Evolutionary conservation across 306 rosid species (phyloP), one percentile per base, ranked within the genome.

Genomic region (Abrus pulchellus): DNA sequence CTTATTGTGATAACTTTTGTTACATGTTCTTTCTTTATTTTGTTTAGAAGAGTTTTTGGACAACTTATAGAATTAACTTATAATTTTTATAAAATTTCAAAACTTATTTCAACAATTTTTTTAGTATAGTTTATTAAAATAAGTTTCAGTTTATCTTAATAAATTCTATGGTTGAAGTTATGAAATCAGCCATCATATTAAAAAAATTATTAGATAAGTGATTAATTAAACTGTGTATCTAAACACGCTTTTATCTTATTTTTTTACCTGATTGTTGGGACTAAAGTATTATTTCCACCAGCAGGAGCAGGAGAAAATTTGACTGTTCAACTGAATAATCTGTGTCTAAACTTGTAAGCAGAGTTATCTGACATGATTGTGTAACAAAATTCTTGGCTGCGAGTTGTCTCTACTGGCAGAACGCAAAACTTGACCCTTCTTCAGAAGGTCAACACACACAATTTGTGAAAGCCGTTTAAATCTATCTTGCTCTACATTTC

Each of bases 261-360:
- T 72, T 72, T 71, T 29, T 29, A 36, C 66, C 20, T 71, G 45
- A 38, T 36, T 41, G 36, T 32, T 36, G 13, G 10, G 30, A 43
- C 40, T 44, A 9, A 3, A 1, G 50, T 9, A 12, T 53, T 41
- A 6, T 69, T 12, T 0, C 14, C 9, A 2, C 34, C 11, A 9
- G 60, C 69, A 79, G 64, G 72, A 11, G 32, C 56, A 11, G 9
- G 44, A 7, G 54, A 47, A 69, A 28, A 41, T 43, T 38, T 13
- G 59, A 44, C 28, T 66, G 33, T 44, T 50, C 53, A 20, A 76
- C 14, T 36, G 53, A 76, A 54, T 49, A 59, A 28, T 44, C 69
- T 59, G 40, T 45, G 29, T 20, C 20, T 20, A 20, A 20, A 20
- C 20, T 20, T 20, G 20, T 20, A 30, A 63, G 9, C 27, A 34